Evolutionary conservation across 2,329 filamentous ascomycete genomes (phyloP).

Genomic region (Thelonectria rubi): DNA sequence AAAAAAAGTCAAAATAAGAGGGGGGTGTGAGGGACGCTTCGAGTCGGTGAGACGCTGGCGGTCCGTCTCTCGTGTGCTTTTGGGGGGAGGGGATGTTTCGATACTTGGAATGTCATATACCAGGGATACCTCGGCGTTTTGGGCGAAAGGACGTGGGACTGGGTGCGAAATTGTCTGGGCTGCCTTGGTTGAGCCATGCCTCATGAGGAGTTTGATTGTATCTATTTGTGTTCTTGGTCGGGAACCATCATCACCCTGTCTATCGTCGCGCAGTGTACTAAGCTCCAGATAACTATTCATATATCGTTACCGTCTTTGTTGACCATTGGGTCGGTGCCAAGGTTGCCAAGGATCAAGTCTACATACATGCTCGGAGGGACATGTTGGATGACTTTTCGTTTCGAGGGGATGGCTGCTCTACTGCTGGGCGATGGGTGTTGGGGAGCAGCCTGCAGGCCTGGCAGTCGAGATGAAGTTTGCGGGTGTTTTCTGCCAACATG

Average conservation of each 20-base stretch:
- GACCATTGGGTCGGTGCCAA: background rate
- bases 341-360: background rate
- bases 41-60: constrained; percentile 7
- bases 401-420: background rate
- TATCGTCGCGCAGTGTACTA: constrained; percentile 19
- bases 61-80: constrained; percentile 12
- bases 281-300: constrained; percentile 22
- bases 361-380: too few relatives aligned
- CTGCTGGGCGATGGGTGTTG: background rate
- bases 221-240: constrained; percentile 23
- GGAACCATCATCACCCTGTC: constrained; percentile 25
- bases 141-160: constrained; percentile 33
- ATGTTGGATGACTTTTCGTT: background rate
- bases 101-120: constrained; percentile 40
- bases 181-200: constrained; percentile 25
- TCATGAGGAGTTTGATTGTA: constrained; percentile 30
- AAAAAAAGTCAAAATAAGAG: background rate
- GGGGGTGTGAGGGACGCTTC: background rate
- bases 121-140: constrained; percentile 43
- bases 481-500: too few relatives aligned
- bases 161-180: constrained; percentile 30
- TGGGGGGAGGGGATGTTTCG: constrained; percentile 31
- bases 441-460: constrained; percentile 21
- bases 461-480: constrained; percentile 28
- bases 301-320: constrained; percentile 19